Base-by-base conservation (phyloP, 2,329 filamentous ascomycete genomes). In the Colletotrichum plurivorum region DNA sequence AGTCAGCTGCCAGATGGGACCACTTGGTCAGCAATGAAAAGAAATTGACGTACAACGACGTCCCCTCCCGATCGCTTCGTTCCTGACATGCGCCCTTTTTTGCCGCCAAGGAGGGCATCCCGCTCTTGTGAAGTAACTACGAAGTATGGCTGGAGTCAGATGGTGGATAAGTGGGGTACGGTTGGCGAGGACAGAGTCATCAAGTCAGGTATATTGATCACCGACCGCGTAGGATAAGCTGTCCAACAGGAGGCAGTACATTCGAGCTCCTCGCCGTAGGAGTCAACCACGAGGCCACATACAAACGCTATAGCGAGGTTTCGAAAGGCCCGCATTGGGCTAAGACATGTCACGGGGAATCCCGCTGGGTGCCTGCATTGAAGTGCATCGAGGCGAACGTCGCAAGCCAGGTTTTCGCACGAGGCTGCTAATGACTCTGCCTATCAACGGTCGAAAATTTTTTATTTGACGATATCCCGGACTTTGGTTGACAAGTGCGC, bases 11-110 rank as follows among this genome's bases (percentile, higher is more conserved):
- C 71, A 79, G 76, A 80, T 36, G 75, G 78, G 77, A 75, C 78
- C 78, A 76, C 76, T 81, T 80, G 80, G 81, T 79, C 80, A 81
- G 81, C 80, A 82, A 82, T 82, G 78, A 77, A 81, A 76, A 77
- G 76, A 73, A 75, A 74, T 71, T 68, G 64, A 71, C 70, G 64
- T 68, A 72, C 61, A 72, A n/a, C 54, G 58, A 63, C 70, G 55
- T 69, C 62, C 51, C 62, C 56, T 67, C 67, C 67, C 62, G 62
- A 66, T 55, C 55, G 66, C 65, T 58, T 16, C 43, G 53, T 48
- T n/a, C 31, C 55, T 69, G 48, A 65, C 52, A 57, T 57, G 52
- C 52, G 54, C 45, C 54, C 27, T 41, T 13, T 36, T 8, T 36
- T 36, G 22, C 27, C 22, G 49, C 48, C 31, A 48, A 61, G 31